phyloP scores from a whole-genome alignment of 371 early-diverging fungal species.

The Rhizopus sp. region DNA sequence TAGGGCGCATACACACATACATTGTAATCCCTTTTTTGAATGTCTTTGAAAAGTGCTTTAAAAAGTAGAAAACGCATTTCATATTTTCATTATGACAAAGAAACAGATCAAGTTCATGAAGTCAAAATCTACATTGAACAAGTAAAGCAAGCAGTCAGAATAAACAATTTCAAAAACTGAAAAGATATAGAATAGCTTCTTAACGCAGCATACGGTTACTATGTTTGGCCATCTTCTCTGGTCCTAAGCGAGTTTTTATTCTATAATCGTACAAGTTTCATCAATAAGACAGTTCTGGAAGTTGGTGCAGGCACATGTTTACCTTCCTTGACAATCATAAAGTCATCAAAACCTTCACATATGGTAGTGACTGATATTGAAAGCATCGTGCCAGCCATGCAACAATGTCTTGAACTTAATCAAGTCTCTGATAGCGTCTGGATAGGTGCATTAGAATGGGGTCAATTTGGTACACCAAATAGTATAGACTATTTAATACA shows the following conservation, averaged over 20 bases:
- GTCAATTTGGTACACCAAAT: slow-evolving; percentile 31
- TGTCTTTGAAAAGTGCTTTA: not conserved
- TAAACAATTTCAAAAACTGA: not conserved
- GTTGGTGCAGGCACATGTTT: slow-evolving; percentile 58
- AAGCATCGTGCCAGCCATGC: slow-evolving; percentile 40
- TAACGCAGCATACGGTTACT: slow-evolving; percentile 57
- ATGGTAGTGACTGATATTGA: slow-evolving; percentile 49
- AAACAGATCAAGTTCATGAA: not conserved
- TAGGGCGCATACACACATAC: too few relatives aligned
- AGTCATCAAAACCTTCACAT: slow-evolving; percentile 10
- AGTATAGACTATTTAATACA: slow-evolving; percentile 29
- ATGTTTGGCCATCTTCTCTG: slow-evolving; percentile 60
- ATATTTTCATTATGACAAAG: not conserved
- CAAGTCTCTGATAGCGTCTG: slow-evolving; percentile 6
- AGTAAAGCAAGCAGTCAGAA: not conserved
- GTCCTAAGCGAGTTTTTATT: slow-evolving; percentile 55
- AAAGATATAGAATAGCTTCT: slow-evolving; percentile 31
- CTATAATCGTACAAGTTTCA: slow-evolving; percentile 28
- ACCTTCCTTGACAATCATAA: slow-evolving; percentile 52
- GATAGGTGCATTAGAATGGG: slow-evolving; percentile 48
- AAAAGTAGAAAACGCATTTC: slow-evolving; percentile 13
- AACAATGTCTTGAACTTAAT: slow-evolving; percentile 39
- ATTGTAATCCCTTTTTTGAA: not conserved
- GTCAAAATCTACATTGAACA: slow-evolving; percentile 6
- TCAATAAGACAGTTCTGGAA: slow-evolving; percentile 32